Base-by-base conservation (phyloP, 2,329 filamentous ascomycete genomes). In the Colletotrichum eleusines region DNA sequence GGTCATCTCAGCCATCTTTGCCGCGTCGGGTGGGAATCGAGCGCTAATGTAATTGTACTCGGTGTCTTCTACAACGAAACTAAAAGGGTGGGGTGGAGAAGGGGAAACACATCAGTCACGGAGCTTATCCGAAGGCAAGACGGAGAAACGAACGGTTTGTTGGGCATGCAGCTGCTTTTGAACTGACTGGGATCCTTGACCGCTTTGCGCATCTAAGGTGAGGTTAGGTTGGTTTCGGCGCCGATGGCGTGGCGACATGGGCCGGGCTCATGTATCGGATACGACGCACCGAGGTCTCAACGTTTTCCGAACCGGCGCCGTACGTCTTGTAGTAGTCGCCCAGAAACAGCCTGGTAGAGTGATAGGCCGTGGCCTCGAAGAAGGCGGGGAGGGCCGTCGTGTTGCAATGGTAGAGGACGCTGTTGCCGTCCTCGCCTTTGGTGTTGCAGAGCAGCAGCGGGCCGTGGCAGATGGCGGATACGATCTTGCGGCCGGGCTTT, bases 241-340 rank as follows among this genome's bases (percentile, higher is more conserved):
- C 50, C 63, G 28, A 8, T 57, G 14, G 53, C 9, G 20, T 57
- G 14, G 53, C 9, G 20, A 14, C 26, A 8, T 12, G 33, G 5
- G 20, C 28, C n/a, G 20, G 14, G 26, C 6, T 20, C 38, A 9
- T 28, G 11, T 44, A 3, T 44, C 35, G 35, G 40, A n/a, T 20
- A n/a, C 11, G 28, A 76, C 82, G 76, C 74, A 86, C 85, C 51
- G 81, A 80, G 7, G 80, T 77, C 73, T 88, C 84, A 4, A 86
- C 84, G 69, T 84, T 80, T 42, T 85, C 84, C 69, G 83, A 86
- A 0, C 84, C 82, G 3, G 82, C 82, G 1, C 86, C 86, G 66
- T 86, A 88, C 2, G 86, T 87, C 81, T 88, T 88, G 76, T 87
- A 88, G 73, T 88, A 88, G 66, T 88, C 86, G 3, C 86, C 86